These are phyloP conservation scores for Aureobasidium sp. DNA, from an alignment of 2,329 filamentous ascomycete genomes.

Conservation along the genomic window DNA sequence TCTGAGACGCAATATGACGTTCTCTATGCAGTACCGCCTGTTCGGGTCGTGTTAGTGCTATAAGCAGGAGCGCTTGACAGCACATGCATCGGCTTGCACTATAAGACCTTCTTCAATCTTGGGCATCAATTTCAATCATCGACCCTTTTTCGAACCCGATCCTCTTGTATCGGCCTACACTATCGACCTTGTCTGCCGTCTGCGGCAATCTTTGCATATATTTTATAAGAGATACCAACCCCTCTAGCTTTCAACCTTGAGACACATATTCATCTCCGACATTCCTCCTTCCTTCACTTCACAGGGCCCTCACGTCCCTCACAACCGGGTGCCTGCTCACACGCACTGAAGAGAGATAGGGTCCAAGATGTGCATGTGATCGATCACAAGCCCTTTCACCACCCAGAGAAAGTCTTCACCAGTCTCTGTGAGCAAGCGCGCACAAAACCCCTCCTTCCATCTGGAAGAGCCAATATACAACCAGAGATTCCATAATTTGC, in stretches of 20 bases:
- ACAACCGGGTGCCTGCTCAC: not conserved
- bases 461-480: not conserved
- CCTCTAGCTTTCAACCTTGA: no score
- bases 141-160: not conserved
- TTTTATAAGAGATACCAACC: not conserved
- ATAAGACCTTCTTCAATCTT: not conserved
- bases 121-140: not conserved
- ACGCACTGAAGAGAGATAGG: not conserved
- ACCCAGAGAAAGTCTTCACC: not conserved
- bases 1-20: not conserved
- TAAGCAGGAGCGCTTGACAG: not conserved
- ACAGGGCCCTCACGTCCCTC: not conserved
- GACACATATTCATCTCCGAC: no score
- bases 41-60: not conserved
- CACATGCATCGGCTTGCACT: not conserved
- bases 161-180: not conserved
- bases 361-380: not conserved
- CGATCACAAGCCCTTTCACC: not conserved
- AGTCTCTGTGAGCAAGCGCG: not conserved
- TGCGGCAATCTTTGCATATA: not conserved
- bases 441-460: not conserved
- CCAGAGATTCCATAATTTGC: not conserved
- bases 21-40: not conserved
- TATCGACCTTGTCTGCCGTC: not conserved
- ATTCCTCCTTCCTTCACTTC: not conserved